These are phyloP conservation scores for Schoenoplectus triqueter DNA, from an alignment of 202 grass and related monocot genomes.

Conservation along the genomic window DNA sequence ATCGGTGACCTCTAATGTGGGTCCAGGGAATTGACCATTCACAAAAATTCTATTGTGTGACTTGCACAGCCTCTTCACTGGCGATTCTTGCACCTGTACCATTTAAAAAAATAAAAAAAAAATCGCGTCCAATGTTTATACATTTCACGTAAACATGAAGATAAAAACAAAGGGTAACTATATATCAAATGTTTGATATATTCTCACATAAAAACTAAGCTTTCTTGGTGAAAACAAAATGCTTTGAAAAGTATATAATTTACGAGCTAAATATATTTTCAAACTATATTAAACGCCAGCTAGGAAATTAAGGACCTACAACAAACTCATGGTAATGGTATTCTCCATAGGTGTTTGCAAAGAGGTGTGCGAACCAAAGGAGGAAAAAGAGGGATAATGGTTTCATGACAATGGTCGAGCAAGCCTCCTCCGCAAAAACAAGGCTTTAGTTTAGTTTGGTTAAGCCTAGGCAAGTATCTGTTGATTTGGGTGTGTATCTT, in stretches of 20 bases:
- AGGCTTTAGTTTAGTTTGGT: conserved; percentile 8
- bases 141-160: background rate
- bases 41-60: conserved; percentile 55
- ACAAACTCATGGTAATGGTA: conserved; percentile 77
- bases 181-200: background rate
- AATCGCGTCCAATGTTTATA: background rate
- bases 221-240: conserved; percentile 3
- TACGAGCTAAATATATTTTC: too few relatives aligned
- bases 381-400: background rate
- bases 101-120: background rate
- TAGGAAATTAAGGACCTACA: conserved; percentile 41
- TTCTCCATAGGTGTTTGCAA: conserved; percentile 39
- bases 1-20: conserved; percentile 62
- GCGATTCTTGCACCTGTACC: conserved; percentile 60
- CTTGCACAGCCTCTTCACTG: conserved; percentile 83
- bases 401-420: conserved; percentile 21
- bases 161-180: background rate
- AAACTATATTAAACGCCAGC: background rate
- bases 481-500: conserved; percentile 21
- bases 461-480: background rate
- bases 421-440: conserved; percentile 22
- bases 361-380: conserved; percentile 35
- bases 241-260: background rate
- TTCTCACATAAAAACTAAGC: background rate
- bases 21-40: conserved; percentile 87